phyloP scores from a whole-genome alignment of 305 asterid genomes.

The Fraxinus baroniana region DNA sequence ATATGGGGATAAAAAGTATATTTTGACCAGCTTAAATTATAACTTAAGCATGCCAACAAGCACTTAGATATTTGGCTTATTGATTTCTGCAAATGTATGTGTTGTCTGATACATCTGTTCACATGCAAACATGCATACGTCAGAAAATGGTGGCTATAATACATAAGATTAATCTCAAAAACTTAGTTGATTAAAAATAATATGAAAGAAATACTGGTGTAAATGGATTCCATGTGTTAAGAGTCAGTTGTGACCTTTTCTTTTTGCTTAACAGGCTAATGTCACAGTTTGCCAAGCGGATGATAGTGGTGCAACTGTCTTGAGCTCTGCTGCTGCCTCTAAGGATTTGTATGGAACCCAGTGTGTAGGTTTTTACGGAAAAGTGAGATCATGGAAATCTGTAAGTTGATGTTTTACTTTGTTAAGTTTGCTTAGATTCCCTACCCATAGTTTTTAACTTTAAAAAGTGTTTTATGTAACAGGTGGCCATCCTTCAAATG shows the following conservation, averaged over 20 bases:
- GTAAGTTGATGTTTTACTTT: constrained; percentile 48
- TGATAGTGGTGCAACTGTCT: constrained; percentile 89
- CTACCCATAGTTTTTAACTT: constrained; percentile 15
- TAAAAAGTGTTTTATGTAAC: constrained; percentile 20
- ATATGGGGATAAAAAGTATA: neutral
- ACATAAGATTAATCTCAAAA: neutral
- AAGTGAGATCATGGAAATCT: constrained; percentile 97
- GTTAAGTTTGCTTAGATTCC: constrained; percentile 17
- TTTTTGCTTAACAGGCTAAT: constrained; percentile 64
- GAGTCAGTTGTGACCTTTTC: constrained; percentile 18
- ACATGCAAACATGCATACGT: neutral
- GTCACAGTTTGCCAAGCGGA: constrained; percentile 95
- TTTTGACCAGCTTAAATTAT: neutral
- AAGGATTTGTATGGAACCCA: constrained; percentile 93
- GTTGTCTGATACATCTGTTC: neutral
- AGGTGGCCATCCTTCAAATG: constrained; percentile 98
- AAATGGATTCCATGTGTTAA: neutral
- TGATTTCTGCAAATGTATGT: neutral
- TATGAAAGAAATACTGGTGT: constrained; percentile 12
- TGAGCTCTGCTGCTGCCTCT: constrained; percentile 77
- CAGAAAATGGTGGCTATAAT: constrained; percentile 10
- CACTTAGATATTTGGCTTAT: neutral
- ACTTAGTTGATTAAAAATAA: neutral
- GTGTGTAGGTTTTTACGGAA: constrained; percentile 91
- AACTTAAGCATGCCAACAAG: neutral